Evolutionary conservation across 495 filamentous ascomycete genomes (phyloP).

Genomic region (Bathelium albidoporum): DNA sequence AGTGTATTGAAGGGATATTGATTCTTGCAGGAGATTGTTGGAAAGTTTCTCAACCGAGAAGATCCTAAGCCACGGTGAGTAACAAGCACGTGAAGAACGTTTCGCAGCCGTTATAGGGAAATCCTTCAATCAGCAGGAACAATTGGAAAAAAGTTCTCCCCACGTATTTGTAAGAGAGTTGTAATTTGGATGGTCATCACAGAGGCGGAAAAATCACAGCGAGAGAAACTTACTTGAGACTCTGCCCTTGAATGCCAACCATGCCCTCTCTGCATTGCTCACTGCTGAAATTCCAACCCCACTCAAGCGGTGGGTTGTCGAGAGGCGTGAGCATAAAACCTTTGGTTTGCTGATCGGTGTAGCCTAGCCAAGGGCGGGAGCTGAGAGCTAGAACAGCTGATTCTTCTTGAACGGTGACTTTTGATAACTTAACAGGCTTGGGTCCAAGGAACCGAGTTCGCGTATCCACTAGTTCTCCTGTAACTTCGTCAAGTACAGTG

Average conservation of each 20-base stretch:
- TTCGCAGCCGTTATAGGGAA: not conserved
- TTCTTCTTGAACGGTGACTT: slow-evolving; percentile 72
- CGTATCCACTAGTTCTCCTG: slow-evolving; percentile 88
- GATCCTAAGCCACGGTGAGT: slow-evolving; percentile 49
- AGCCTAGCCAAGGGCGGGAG: slow-evolving; percentile 86
- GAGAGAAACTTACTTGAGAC: slow-evolving; percentile 60
- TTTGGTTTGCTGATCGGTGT: slow-evolving; percentile 71
- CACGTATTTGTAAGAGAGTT: not conserved
- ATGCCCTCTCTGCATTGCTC: slow-evolving; percentile 89
- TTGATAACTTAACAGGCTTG: slow-evolving; percentile 35
- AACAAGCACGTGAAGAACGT: slow-evolving; percentile 3
- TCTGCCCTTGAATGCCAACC: slow-evolving; percentile 88
- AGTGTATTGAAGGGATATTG: slow-evolving; percentile 80
- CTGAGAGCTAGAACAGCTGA: slow-evolving; percentile 84
- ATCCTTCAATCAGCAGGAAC: slow-evolving; percentile 55
- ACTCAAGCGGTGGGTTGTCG: slow-evolving; percentile 78
- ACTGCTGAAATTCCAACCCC: slow-evolving; percentile 91
- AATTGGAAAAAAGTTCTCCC: slow-evolving; percentile 47
- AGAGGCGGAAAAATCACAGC: slow-evolving; percentile 22
- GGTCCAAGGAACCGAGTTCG: slow-evolving; percentile 88
- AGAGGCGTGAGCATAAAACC: slow-evolving; percentile 86
- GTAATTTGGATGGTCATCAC: slow-evolving; percentile 59
- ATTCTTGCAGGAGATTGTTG: slow-evolving; percentile 79
- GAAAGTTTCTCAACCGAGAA: slow-evolving; percentile 81
- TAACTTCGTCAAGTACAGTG: slow-evolving; percentile 86